Conservation (phyloP, 176 grass and related monocot genomes). For the Guadua angustifolia region DNA sequence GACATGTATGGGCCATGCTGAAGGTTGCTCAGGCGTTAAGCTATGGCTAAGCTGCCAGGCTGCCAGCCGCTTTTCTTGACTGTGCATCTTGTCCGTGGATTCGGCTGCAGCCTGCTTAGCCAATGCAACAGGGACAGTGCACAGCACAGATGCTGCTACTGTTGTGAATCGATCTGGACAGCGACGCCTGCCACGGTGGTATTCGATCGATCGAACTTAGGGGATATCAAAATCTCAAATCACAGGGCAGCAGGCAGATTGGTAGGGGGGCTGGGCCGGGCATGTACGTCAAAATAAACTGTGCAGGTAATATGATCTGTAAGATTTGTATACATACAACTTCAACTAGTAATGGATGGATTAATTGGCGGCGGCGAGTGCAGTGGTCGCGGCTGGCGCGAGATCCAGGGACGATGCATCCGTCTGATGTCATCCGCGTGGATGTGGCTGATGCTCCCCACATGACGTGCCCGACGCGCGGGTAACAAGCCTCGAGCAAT, state of each 20-base stretch:
- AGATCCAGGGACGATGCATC: conserved; percentile 11
- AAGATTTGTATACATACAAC: not conserved
- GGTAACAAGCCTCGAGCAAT: conserved; percentile 5
- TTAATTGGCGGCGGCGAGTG: not conserved
- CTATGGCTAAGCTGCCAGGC: not conserved
- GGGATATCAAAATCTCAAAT: not conserved
- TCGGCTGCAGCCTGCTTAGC: not conserved
- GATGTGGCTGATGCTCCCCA: conserved; percentile 27
- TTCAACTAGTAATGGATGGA: not conserved
- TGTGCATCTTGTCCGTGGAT: not conserved
- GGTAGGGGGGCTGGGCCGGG: not conserved
- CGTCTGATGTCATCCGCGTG: conserved; percentile 25
- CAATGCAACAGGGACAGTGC: not conserved
- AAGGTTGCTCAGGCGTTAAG: conserved; percentile 22
- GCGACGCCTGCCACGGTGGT: not conserved
- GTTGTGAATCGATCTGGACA: not conserved
- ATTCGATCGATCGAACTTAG: not conserved
- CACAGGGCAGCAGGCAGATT: not conserved
- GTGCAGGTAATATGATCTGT: not conserved
- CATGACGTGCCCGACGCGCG: conserved; percentile 20
- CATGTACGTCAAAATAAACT: not conserved
- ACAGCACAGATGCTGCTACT: not conserved
- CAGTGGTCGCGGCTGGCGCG: not conserved
- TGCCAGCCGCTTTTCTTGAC: not conserved
- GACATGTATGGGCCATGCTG: not conserved